Percentiles rank a stretch among this genome's conserved stretches.
Conservation (phyloP, 2,329 filamentous ascomycete species). For the Fusarium armeniacum region DNA sequence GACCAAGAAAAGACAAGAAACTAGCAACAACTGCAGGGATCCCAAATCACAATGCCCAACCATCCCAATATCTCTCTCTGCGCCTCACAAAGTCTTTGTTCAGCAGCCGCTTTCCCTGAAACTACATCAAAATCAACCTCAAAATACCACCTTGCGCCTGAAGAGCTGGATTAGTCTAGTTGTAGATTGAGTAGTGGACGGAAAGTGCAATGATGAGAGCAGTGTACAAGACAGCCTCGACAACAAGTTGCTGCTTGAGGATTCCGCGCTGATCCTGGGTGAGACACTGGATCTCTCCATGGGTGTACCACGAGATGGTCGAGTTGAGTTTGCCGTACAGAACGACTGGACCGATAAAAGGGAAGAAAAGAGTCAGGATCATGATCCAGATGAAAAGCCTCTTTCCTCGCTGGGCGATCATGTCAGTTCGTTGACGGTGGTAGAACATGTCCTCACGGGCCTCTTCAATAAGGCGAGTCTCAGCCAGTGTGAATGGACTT, state of each 20-base stretch:
- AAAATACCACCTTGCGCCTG: slow-evolving; percentile 8
- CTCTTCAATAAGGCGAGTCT: slow-evolving; percentile 52
- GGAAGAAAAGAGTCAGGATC: slow-evolving; percentile 59
- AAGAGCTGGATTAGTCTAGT: slow-evolving; percentile 7
- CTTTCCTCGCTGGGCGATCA: slow-evolving; percentile 52
- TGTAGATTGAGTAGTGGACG: slow-evolving; percentile 50
- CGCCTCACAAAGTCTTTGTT: slow-evolving; percentile 8
- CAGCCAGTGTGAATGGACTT: slow-evolving; percentile 50
- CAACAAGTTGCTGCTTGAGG: slow-evolving; percentile 57
- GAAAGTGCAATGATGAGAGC: slow-evolving; percentile 52
- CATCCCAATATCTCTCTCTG: slow-evolving; percentile 4
- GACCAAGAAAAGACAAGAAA: slow-evolving; percentile 14
- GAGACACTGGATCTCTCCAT: slow-evolving; percentile 60
- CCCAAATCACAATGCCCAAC: slow-evolving; percentile 9
- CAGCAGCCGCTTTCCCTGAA: background rate
- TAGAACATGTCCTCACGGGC: slow-evolving; percentile 52
- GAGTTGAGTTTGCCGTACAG: slow-evolving; percentile 61
- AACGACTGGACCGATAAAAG: slow-evolving; percentile 62
- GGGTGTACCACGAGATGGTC: slow-evolving; percentile 64
- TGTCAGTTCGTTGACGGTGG: slow-evolving; percentile 49
- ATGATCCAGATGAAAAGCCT: slow-evolving; percentile 58
- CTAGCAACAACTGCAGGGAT: background rate
- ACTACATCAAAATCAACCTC: slow-evolving; percentile 11
- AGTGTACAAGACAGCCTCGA: slow-evolving; percentile 54
- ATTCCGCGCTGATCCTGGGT: slow-evolving; percentile 52